Evolutionary conservation across 2,329 filamentous ascomycete species (phyloP), one percentile per base, ranked within the genome.

Genomic region (Endothia cerciana): DNA sequence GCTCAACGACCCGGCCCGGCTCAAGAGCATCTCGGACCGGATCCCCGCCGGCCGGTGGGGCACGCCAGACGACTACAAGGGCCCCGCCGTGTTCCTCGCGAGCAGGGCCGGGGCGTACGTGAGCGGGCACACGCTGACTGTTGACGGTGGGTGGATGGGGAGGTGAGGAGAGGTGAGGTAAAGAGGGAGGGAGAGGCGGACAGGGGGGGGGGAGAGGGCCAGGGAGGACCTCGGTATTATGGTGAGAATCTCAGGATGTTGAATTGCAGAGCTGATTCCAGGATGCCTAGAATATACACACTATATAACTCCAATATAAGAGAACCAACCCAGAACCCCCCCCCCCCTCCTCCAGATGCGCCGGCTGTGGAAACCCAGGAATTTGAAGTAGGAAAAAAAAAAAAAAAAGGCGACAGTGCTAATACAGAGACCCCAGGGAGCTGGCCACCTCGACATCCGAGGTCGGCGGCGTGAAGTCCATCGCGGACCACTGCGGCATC

Each of bases 81-180:
- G 93, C 0, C 89, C 87, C 0, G 85, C 90, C 0, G 89, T 97
- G 36, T 97, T 88, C 73, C 79, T 97, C 69, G 91, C 91, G 1
- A 90, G 91, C 73, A 84, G 80, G 74, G 91, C 89, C n/a, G 92
- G 91, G 74, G 86, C 82, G 11, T 97, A 97, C 79, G 89, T 97
- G 45, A 92, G 86, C 70, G 93, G 93, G 0, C 91, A 97, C 78
- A 82, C 93, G 5, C 74, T 97, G 71, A 89, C 91, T 33, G 91
- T 97, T 57, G 94, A 97, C 77, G 93, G 93, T 8, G 93, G 93
- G 13, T 97, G 92, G 93, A 96, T 97, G 93, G 93, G 91, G 1
- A 83, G 92, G 82, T 96, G 81, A 58, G 13, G n/a, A 13, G 6
- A 15, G n/a, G n/a, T n/a, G n/a, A n/a, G n/a, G n/a, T n/a, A n/a